Base-by-base conservation (phyloP, 164 flowering plant species). In the Amborella trichopoda region DNA sequence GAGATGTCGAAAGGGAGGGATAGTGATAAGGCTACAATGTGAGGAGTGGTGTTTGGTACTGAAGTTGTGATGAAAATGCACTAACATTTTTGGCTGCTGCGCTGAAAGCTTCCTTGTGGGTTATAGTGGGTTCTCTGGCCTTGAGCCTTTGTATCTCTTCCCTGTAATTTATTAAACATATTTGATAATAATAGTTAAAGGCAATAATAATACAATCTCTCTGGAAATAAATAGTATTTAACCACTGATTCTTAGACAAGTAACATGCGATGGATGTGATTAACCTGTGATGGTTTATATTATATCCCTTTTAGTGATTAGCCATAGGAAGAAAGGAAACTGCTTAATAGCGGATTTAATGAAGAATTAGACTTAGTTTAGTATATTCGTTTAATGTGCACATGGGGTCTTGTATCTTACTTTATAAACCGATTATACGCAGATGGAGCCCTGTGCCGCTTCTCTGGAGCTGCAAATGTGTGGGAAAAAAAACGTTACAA, bases 121-220 rank as follows among this genome's bases (percentile, higher is more conserved):
- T 67, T 70, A 90, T 79, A 50, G 54, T 67, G 34, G 96, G 94
- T 58, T 79, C 66, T 57, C 52, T 67, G 48, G 71, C 64, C 64
- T 90, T 90, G 18, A 90, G 78, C 73, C 95, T 90, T 47, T 61
- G 66, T 61, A 90, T 90, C 72, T 90, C 98, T 58, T 90, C 91
- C 52, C 98, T 90, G 73, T 53, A 20, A 41, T 6, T 36, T 25
- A 9, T 16, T 3, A 11, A 45, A 2, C 22, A 19, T 41, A 8
- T 21, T 11, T 19, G n/a, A n/a, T n/a, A n/a, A n/a, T n/a, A n/a
- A n/a, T n/a, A n/a, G n/a, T n/a, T n/a, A n/a, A n/a, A n/a, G n/a
- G n/a, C n/a, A n/a, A n/a, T n/a, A n/a, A n/a, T n/a, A n/a, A n/a
- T n/a, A n/a, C n/a, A n/a, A n/a, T 41, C 18, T 38, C 41, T 16